A percentile compares a stretch with the other conserved stretches of the same genome.
phyloP scores from a whole-genome alignment of 2,329 filamentous ascomycete species.

The Epichloe sylvatica region DNA sequence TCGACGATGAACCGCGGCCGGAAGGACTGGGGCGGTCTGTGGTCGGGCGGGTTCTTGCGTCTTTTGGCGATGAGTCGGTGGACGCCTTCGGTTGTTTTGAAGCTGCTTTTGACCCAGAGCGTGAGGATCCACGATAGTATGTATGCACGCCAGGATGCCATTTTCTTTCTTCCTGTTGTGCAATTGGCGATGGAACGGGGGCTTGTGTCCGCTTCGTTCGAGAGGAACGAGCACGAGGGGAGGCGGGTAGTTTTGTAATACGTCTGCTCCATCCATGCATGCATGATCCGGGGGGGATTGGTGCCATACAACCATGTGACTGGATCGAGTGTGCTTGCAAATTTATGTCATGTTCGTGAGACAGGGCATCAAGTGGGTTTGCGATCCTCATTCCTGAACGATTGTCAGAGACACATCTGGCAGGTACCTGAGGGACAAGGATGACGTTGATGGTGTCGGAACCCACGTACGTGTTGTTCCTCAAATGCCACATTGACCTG shows the following conservation, averaged over 20 bases:
- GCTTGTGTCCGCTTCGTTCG: too few relatives aligned
- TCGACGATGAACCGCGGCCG: slow-evolving; percentile 15
- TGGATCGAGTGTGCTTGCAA: too few relatives aligned
- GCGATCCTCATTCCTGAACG: too few relatives aligned
- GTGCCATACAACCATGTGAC: too few relatives aligned
- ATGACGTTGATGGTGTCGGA: too few relatives aligned
- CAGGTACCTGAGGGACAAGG: too few relatives aligned
- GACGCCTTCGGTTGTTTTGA: slow-evolving; percentile 13
- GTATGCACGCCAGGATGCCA: slow-evolving; percentile 16
- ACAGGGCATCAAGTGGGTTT: too few relatives aligned
- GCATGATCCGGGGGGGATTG: background rate
- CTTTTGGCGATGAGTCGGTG: slow-evolving; percentile 12
- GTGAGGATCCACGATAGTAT: slow-evolving; percentile 16
- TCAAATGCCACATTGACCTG: too few relatives aligned
- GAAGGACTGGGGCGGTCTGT: slow-evolving; percentile 13
- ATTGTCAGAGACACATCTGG: too few relatives aligned
- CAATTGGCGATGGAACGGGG: background rate
- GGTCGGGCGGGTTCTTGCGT: slow-evolving; percentile 9
- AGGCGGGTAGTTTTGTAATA: background rate
- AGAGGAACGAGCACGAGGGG: too few relatives aligned
- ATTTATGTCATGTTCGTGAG: too few relatives aligned
- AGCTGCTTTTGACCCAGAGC: slow-evolving; percentile 14
- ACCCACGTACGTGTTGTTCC: too few relatives aligned
- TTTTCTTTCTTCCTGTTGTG: background rate
- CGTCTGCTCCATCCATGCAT: background rate